Evolutionary conservation across 441 rosid genomes (phyloP).

Genomic region (Sinapis alba): DNA sequence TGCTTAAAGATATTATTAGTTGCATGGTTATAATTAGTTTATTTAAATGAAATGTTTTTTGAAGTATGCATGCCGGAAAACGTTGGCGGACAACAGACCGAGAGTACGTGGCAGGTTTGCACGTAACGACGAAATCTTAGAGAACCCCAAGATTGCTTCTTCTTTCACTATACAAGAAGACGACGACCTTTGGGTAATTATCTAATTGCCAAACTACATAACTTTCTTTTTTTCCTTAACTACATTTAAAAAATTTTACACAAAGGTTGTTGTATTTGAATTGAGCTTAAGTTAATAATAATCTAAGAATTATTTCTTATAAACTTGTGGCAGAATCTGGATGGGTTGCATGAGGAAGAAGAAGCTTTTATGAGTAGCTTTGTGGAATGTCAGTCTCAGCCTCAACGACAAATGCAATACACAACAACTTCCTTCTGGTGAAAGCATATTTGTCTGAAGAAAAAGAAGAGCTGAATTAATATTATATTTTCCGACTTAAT

Average conservation of each 20-base stretch:
- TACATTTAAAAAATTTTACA: background rate
- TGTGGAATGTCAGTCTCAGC: constrained; percentile 33
- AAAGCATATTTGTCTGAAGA: constrained; percentile 19
- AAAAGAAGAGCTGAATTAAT: constrained; percentile 19
- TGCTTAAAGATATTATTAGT: too few species aligned
- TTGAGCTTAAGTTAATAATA: background rate
- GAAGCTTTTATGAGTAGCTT: constrained; percentile 28
- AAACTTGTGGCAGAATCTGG: constrained; percentile 23
- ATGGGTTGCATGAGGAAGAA: constrained; percentile 34
- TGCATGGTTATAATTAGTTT: constrained; percentile 5
- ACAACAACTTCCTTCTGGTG: constrained; percentile 32
- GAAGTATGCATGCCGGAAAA: constrained; percentile 87
- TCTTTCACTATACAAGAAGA: constrained; percentile 57
- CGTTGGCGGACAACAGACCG: constrained; percentile 90
- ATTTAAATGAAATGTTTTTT: background rate
- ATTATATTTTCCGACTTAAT: background rate
- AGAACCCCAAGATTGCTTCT: constrained; percentile 53
- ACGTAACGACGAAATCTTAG: constrained; percentile 66
- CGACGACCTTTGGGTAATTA: constrained; percentile 73
- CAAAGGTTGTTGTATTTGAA: background rate
- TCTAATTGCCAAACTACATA: constrained; percentile 4
- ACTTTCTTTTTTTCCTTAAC: background rate
- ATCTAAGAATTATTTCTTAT: background rate
- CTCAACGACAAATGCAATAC: constrained; percentile 28
- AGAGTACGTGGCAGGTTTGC: constrained; percentile 97